Conservation (phyloP, 2,329 filamentous ascomycete genomes). For the Diaporthe ilicicola region DNA sequence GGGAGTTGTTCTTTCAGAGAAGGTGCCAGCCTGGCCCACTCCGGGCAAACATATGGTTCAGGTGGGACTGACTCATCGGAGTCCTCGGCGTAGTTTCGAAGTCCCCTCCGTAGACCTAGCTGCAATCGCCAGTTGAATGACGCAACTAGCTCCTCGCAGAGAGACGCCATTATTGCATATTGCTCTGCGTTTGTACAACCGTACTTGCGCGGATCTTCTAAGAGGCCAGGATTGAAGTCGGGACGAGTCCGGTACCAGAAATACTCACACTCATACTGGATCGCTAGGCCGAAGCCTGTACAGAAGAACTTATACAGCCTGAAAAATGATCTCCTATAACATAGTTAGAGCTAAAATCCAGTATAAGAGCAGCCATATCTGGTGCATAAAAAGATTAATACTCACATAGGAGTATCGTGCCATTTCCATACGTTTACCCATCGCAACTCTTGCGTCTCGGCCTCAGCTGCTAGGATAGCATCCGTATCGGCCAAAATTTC, state of each 20-base stretch:
- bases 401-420: constrained; percentile 6
- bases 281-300: not conserved
- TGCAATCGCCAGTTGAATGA: constrained; percentile 9
- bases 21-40: not conserved
- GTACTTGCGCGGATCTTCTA: not conserved
- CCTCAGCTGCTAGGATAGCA: not conserved
- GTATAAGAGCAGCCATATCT: not conserved
- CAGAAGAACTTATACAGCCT: not conserved
- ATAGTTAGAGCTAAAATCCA: not conserved
- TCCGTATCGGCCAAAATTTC: not conserved
- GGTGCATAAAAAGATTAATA: not conserved
- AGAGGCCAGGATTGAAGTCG: not conserved
- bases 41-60: not conserved
- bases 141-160: constrained; percentile 1
- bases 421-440: not conserved
- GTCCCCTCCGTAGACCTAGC: not conserved
- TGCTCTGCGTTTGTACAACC: constrained; percentile 3
- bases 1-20: not conserved
- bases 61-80: not conserved
- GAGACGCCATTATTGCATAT: not conserved
- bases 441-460: not conserved
- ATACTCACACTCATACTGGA: not conserved
- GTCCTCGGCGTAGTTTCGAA: not conserved
- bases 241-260: not conserved
- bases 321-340: not conserved